These are phyloP conservation scores for Mesembryanthemum crystallinum DNA, from an alignment of 148 eudicot genomes.

Conservation along the genomic window DNA sequence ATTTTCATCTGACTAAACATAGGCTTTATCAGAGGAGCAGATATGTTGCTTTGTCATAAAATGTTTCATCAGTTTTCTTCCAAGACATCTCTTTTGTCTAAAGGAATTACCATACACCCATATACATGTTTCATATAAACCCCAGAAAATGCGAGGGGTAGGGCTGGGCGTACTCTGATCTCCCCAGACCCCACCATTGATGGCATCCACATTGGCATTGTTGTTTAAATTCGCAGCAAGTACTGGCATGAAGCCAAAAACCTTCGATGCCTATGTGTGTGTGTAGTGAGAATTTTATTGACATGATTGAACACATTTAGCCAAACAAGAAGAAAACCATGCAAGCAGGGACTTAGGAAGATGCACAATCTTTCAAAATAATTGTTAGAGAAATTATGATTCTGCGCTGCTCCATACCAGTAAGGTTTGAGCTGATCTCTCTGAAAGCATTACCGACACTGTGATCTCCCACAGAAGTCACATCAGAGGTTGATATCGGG, in stretches of 20 bases:
- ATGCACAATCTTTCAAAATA: neutral
- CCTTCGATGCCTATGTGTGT: neutral
- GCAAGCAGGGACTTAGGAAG: neutral
- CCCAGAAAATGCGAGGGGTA: too few relatives aligned
- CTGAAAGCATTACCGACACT: slow-evolving; percentile 52
- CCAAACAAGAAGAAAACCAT: neutral
- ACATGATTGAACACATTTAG: neutral
- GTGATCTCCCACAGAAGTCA: slow-evolving; percentile 62
- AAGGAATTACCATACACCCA: too few relatives aligned
- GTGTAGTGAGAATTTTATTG: neutral
- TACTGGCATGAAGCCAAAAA: slow-evolving; percentile 6
- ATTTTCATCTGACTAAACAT: neutral
- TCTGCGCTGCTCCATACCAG: slow-evolving; percentile 40
- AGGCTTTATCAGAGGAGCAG: neutral
- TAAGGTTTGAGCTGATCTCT: slow-evolving; percentile 84
- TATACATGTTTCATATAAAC: too few relatives aligned
- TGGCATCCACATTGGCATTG: too few relatives aligned
- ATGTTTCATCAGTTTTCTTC: neutral
- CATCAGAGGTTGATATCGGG: slow-evolving; percentile 59
- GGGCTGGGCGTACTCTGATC: too few relatives aligned
- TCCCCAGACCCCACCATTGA: too few relatives aligned
- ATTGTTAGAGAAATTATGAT: neutral
- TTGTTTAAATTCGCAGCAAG: neutral
- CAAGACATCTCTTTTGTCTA: neutral
- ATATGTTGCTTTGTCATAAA: neutral